Conservation (phyloP, 140 eudicot species). For the Oenanthe javanica region DNA sequence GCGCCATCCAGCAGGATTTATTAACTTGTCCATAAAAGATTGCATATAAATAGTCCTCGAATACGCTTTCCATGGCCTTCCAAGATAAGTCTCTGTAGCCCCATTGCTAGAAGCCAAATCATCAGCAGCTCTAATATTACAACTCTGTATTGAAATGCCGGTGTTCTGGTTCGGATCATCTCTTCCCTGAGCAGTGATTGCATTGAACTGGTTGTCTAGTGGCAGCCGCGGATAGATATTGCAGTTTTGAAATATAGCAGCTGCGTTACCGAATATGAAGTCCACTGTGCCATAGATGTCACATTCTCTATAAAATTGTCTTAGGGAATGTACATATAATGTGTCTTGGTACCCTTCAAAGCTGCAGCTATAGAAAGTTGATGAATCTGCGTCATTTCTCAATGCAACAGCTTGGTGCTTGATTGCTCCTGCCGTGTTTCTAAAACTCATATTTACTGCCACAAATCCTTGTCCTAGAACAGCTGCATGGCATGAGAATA, state of each 20-base stretch:
- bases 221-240: conserved; percentile 68
- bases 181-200: conserved; percentile 87
- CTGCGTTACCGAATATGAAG: conserved; percentile 82
- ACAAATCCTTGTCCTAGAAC: conserved; percentile 50
- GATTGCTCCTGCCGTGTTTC: conserved; percentile 80
- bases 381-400: conserved; percentile 66
- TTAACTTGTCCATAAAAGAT: conserved; percentile 38
- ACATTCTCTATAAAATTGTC: conserved; percentile 75
- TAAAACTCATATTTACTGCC: conserved; percentile 55
- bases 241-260: conserved; percentile 62
- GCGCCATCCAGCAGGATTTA: conserved; percentile 57
- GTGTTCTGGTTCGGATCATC: conserved; percentile 78
- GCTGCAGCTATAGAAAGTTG: conserved; percentile 77
- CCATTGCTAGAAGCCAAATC: conserved; percentile 41
- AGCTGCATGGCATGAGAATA: conserved; percentile 30
- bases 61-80: conserved; percentile 80
- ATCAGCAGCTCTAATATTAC: conserved; percentile 45
- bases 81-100: conserved; percentile 40
- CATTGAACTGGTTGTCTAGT: conserved; percentile 48
- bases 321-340: conserved; percentile 60
- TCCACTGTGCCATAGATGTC: conserved; percentile 80
- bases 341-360: conserved; percentile 94
- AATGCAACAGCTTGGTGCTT: conserved; percentile 86
- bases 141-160: conserved; percentile 61
- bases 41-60: conserved; percentile 57